phyloP scores from a whole-genome alignment of 257 asterid genomes.

The Handroanthus guayacan region DNA sequence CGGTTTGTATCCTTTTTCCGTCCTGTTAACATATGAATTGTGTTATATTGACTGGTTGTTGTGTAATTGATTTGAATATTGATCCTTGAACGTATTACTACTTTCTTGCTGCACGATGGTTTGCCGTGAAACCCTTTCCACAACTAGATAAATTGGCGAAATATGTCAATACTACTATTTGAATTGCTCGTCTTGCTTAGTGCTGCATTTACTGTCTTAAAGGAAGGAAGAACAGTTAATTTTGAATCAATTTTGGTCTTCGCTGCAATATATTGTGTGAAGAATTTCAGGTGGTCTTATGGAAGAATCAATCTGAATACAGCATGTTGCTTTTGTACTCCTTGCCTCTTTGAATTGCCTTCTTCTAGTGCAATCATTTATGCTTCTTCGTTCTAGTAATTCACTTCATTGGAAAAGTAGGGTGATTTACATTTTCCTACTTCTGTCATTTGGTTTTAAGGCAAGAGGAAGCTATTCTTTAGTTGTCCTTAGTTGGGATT shows the following conservation, averaged over 20 bases:
- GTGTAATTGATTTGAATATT: constrained; percentile 29
- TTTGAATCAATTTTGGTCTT: constrained; percentile 20
- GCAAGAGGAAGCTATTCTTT: not conserved
- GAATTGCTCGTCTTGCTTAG: constrained; percentile 24
- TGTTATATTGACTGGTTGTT: constrained; percentile 30
- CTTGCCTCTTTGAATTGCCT: not conserved
- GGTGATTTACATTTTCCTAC: constrained; percentile 7
- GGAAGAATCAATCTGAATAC: not conserved
- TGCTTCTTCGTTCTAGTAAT: not conserved
- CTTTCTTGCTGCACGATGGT: not conserved
- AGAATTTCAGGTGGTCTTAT: not conserved
- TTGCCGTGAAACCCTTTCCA: constrained; percentile 2
- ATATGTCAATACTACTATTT: not conserved
- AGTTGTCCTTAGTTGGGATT: too few species aligned
- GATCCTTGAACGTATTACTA: not conserved
- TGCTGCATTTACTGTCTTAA: constrained; percentile 27
- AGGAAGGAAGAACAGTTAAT: constrained; percentile 14
- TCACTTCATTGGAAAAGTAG: constrained; percentile 3
- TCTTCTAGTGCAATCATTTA: not conserved
- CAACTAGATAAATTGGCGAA: not conserved
- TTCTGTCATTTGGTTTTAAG: constrained; percentile 5
- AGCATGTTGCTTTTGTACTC: constrained; percentile 4
- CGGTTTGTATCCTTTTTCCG: constrained; percentile 48
- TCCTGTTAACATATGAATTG: constrained; percentile 18
- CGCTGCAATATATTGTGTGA: not conserved